Conservation (phyloP, 768 basidiomycete genomes). For the Lactifluus subvellereus region DNA sequence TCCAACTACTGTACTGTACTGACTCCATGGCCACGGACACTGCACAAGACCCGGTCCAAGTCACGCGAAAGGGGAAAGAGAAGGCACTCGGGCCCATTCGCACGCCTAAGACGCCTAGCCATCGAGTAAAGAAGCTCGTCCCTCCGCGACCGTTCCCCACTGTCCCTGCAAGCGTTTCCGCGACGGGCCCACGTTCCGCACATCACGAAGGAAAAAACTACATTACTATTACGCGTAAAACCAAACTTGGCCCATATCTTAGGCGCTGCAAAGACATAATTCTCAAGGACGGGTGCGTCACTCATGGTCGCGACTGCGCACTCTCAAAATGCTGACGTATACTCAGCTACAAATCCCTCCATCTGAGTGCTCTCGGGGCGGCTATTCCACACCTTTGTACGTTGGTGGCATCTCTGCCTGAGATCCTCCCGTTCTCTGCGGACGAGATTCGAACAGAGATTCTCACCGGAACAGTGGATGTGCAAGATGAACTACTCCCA, state of each 20-base stretch:
- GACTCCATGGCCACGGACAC: background rate
- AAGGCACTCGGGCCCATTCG: constrained; percentile 4
- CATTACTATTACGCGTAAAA: constrained; percentile 76
- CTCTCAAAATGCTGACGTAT: background rate
- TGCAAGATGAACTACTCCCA: constrained; percentile 75
- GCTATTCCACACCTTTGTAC: constrained; percentile 79
- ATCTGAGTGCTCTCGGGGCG: constrained; percentile 80
- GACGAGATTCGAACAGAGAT: constrained; percentile 60
- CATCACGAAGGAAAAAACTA: constrained; percentile 77
- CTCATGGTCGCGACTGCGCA: background rate
- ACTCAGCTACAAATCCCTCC: constrained; percentile 62
- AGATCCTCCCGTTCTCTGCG: constrained; percentile 58
- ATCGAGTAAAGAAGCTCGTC: constrained; percentile 55
- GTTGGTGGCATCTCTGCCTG: constrained; percentile 63
- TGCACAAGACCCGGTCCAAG: too few species aligned
- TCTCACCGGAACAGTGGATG: constrained; percentile 63
- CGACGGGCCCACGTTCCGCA: constrained; percentile 73
- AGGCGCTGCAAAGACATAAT: constrained; percentile 69
- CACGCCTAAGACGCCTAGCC: constrained; percentile 18
- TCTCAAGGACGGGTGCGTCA: constrained; percentile 61
- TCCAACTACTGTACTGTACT: too few species aligned
- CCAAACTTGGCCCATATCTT: constrained; percentile 65
- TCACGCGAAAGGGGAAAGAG: constrained; percentile 13
- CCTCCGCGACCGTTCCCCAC: constrained; percentile 74
- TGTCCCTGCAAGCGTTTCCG: constrained; percentile 67